Evolutionary conservation across 1,139 yeast species (phyloP).

Genomic region (Blastobotrys aristatus): DNA sequence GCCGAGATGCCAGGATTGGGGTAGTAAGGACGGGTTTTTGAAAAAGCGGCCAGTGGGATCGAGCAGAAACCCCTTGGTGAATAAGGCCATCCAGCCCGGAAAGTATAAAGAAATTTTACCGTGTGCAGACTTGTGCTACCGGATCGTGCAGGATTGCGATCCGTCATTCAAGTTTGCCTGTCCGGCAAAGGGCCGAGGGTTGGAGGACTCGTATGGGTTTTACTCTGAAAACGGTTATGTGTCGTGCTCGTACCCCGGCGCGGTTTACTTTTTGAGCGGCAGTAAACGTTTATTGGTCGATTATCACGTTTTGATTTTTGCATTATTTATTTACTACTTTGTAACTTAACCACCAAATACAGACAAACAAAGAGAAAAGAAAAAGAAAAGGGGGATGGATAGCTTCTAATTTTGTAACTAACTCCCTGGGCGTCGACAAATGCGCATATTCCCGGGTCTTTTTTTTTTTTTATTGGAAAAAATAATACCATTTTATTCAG

Average conservation of each 20-base stretch:
- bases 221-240: constrained; percentile 31
- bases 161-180: constrained; percentile 68
- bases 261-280: constrained; percentile 28
- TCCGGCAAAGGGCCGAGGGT: constrained; percentile 41
- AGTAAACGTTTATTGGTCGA: not conserved
- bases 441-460: too few species aligned
- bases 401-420: too few species aligned
- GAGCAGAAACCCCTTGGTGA: constrained; percentile 60
- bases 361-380: not conserved
- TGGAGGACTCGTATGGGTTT: constrained; percentile 28
- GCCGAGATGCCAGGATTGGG: constrained; percentile 70
- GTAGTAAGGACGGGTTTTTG: constrained; percentile 46
- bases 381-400: not conserved
- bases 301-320: not conserved
- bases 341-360: not conserved
- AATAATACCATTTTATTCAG: not conserved
- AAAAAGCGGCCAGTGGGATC: constrained; percentile 43
- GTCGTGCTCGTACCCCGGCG: constrained; percentile 37
- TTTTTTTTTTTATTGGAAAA: not conserved
- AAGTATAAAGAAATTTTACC: constrained; percentile 79
- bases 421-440: too few species aligned
- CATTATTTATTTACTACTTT: constrained; percentile 1
- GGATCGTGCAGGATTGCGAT: constrained; percentile 81
- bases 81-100: constrained; percentile 54
- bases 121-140: constrained; percentile 74